Evolutionary conservation across 345 rosid genomes (phyloP), one percentile per base, ranked within the genome.

Genomic region (Aquilaria sinensis): DNA sequence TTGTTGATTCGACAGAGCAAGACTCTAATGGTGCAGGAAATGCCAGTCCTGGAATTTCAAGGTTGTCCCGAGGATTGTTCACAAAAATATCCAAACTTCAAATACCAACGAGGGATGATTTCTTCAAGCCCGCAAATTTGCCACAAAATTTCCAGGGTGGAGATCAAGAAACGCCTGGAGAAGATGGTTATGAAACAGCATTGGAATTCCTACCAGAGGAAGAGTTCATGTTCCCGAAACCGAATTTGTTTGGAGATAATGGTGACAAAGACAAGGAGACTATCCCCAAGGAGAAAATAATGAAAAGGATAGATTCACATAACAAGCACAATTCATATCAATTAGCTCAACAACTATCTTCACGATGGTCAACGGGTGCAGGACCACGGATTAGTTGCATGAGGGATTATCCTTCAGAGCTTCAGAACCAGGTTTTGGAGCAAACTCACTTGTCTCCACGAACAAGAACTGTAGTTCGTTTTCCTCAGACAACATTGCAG

Each of bases 311-410:
- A 65, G 85, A 84, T 70, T 88, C 97, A 30, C 97, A 94, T 60
- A 85, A 85, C 55, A 83, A 79, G 75, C 65, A 77, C 66, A 81
- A 75, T 53, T 83, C 97, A 0, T 94, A 86, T 47, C 95, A 94
- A 69, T 61, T 94, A 75, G 99, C 88, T 47, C 74, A 81, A 62
- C 84, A 92, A 33, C 65, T 94, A 57, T 80, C 81, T n/a, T 81
- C 84, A 3, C 85, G 68, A 72, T 94, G 99, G 99, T 83, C 85
- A 0, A 90, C 97, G 0, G 97, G 99, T 9, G 99, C 89, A 2
- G 99, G 99, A 4, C 95, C 99, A 2, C 72, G 99, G 50, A 94
- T 94, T 46, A 88, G 99, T 43, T 88, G 97, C 77, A 86, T 94
- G 95, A 86, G 92, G 72, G 99, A 94, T 57, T 94, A 90, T 62